phyloP scores from a whole-genome alignment of 768 basidiomycete species.

The Cyathus striatus region DNA sequence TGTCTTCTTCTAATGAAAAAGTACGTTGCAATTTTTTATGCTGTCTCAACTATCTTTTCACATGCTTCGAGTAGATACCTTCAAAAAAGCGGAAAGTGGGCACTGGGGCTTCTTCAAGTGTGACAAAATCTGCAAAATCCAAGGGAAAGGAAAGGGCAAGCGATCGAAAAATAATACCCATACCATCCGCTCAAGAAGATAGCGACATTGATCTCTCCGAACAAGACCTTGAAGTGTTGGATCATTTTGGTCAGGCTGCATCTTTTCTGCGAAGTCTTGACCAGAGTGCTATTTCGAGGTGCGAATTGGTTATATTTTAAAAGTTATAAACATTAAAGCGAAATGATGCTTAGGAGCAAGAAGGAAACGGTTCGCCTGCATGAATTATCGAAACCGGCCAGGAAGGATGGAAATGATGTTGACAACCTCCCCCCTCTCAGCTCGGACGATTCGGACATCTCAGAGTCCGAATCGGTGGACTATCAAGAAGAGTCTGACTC shows the following conservation, averaged over 20 bases:
- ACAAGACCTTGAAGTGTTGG: conserved; percentile 61
- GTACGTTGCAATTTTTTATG: too few relatives aligned
- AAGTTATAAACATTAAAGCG: too few relatives aligned
- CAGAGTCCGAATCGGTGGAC: conserved; percentile 30
- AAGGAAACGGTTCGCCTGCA: conserved; percentile 74
- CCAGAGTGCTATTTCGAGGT: conserved; percentile 78
- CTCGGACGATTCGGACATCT: conserved; percentile 52
- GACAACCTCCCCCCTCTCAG: conserved; percentile 68
- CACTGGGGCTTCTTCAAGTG: conserved; percentile 11
- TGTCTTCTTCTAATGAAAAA: too few relatives aligned
- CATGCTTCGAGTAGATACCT: too few relatives aligned
- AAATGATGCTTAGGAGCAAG: conserved; percentile 70
- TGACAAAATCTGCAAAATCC: conserved; percentile 24
- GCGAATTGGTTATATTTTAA: too few relatives aligned
- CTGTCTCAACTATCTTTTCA: too few relatives aligned
- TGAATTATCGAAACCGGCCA: conserved; percentile 55
- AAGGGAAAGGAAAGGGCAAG: conserved; percentile 57
- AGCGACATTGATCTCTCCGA: conserved; percentile 60
- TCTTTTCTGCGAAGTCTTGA: conserved; percentile 73
- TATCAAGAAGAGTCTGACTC: conserved; percentile 16
- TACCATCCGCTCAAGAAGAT: conserved; percentile 46
- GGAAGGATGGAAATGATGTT: conserved; percentile 30
- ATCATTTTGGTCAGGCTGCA: conserved; percentile 56
- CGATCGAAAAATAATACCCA: conserved; percentile 55
- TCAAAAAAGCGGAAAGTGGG: conserved; percentile 61